These are phyloP conservation scores for Cystofilobasidium bisporidii DNA, from an alignment of 768 basidiomycete species.

Conservation along the genomic window DNA sequence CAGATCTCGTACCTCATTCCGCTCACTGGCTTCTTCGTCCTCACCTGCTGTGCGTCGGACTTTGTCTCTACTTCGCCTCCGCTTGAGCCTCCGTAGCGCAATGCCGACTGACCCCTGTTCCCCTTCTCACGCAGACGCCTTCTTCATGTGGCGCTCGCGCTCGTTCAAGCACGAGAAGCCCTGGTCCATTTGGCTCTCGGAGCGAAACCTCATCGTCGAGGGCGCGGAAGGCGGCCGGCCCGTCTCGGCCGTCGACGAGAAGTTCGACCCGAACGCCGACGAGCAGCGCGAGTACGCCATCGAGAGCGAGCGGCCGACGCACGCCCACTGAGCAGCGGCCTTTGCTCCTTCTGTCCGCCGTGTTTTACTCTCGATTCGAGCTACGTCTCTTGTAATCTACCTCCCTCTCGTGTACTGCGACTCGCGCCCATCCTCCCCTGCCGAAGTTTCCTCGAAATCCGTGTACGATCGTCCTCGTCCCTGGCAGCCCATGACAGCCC, in stretches of 20 bases:
- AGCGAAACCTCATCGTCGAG: slow-evolving; percentile 6
- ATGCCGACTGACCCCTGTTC: background rate
- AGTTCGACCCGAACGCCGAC: background rate
- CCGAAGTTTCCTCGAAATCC: no score
- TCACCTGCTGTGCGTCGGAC: background rate
- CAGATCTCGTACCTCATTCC: slow-evolving; percentile 5
- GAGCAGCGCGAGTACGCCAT: background rate
- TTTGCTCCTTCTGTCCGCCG: background rate
- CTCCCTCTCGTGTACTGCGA: no score
- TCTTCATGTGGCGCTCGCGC: background rate
- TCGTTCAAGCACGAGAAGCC: background rate
- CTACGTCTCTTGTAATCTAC: no score
- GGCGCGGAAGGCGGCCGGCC: background rate
- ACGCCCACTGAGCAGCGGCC: no score
- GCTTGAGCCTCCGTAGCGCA: background rate
- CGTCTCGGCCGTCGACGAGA: background rate
- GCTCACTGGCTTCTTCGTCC: background rate
- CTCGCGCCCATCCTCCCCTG: no score
- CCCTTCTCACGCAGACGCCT: background rate
- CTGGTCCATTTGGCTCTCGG: slow-evolving; percentile 4
- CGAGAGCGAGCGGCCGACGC: background rate
- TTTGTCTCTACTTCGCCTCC: background rate
- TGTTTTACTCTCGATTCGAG: no score
- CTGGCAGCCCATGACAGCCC: no score
- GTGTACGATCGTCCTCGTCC: no score